Evolutionary conservation across 805 yeast genomes (phyloP), one percentile per base, ranked within the genome.

Genomic region (Starmerella sp.): DNA sequence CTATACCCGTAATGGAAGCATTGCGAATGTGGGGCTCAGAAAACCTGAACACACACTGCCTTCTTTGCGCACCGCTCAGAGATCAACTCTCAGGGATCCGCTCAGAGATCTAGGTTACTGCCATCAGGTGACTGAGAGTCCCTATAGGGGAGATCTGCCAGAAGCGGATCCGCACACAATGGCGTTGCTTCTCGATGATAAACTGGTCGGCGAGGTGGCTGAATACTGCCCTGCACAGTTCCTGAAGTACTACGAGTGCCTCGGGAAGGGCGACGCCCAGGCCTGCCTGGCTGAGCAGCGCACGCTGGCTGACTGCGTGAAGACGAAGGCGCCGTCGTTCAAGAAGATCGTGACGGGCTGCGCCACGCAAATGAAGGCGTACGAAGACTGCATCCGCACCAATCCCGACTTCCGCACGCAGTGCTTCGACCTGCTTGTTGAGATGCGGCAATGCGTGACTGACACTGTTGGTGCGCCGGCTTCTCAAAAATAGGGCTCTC

Each of bases 151-250:
- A 22, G 50, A 22, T 31, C 43, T 14, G 48, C 31, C 29, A 39
- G 11, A 39, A 10, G 43, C 15, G 43, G 43, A 17, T 13, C 2
- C 35, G 44, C 44, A 29, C 31, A 31, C 17, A 35, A 75, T 76
- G 77, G 72, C 79, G 14, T 66, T 73, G 54, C 61, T 65, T 62
- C 74, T 86, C 34, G 95, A 86, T 68, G 90, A 86, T 65, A 72
- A 83, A 51, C 76, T 86, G 35, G 77, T 86, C 58, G 89, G 85
- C 58, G 95, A 86, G 63, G 84, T 76, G 56, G 89, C 95, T 13
- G 76, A 79, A 53, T 72, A 75, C 64, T 86, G 95, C 66, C 93
- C 95, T 0, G 80, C 78, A 57, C 77, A 81, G 63, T 86, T 86
- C 60, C 69, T 86, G 54, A 78, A 76, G 31, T 86, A 83, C 67